These are phyloP conservation scores for Leptographium wingfieldii DNA, from an alignment of 2,329 filamentous ascomycete genomes.

Conservation along the genomic window DNA sequence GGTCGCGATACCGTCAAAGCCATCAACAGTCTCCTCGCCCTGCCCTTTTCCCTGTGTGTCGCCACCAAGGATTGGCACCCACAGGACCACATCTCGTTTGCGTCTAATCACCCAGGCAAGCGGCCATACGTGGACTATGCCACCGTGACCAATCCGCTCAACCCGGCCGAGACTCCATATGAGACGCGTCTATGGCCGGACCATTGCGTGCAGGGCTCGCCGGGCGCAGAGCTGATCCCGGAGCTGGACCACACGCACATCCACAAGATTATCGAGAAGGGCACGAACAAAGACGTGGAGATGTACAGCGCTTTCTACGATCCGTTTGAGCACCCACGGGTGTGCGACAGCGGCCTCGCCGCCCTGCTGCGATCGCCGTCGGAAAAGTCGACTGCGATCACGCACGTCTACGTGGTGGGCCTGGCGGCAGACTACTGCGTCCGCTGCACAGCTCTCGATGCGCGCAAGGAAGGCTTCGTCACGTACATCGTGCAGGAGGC, in stretches of 20 bases:
- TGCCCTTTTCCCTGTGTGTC: constrained; percentile 61
- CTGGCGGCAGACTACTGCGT: constrained; percentile 88
- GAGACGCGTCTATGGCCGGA: constrained; percentile 70
- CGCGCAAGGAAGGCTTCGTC: constrained; percentile 59
- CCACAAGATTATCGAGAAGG: constrained; percentile 66
- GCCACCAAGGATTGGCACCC: constrained; percentile 95
- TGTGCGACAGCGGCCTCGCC: constrained; percentile 52
- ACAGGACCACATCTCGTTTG: constrained; percentile 73
- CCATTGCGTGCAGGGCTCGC: constrained; percentile 70
- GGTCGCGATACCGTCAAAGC: constrained; percentile 57
- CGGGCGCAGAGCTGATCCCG: constrained; percentile 59
- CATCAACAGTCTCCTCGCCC: constrained; percentile 62
- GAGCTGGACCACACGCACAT: constrained; percentile 53
- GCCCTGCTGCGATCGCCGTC: constrained; percentile 29
- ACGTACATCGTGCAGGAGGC: constrained; percentile 70
- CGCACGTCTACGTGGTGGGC: constrained; percentile 75
- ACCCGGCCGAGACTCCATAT: constrained; percentile 48
- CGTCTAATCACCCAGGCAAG: constrained; percentile 59
- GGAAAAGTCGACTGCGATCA: constrained; percentile 35
- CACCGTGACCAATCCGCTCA: constrained; percentile 53
- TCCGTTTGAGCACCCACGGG: constrained; percentile 51
- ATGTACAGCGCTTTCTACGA: constrained; percentile 92
- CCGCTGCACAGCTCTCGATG: constrained; percentile 66
- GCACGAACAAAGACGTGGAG: constrained; percentile 59
- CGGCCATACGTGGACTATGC: constrained; percentile 53